A percentile compares a stretch with the other conserved stretches of the same genome.
Conservation (phyloP, 2,329 filamentous ascomycete species). For the Fusarium concolor region DNA sequence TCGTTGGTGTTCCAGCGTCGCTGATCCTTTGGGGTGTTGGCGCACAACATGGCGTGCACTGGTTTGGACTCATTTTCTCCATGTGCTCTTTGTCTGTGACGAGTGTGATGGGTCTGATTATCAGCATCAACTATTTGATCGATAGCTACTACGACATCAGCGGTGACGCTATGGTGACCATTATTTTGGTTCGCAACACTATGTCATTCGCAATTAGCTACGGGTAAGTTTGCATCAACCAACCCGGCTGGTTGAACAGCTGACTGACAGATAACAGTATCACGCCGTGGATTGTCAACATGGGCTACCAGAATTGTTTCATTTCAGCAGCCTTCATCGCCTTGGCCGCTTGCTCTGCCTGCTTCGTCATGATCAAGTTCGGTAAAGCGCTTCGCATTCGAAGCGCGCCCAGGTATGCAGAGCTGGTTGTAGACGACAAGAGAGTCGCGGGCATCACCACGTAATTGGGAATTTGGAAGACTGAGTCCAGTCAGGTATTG, state of each 20-base stretch:
- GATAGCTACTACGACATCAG: constrained; percentile 56
- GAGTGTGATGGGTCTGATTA: constrained; percentile 51
- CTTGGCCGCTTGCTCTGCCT: constrained; percentile 53
- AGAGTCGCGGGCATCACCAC: background rate
- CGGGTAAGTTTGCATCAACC: constrained; percentile 25
- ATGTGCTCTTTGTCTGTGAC: constrained; percentile 53
- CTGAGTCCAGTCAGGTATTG: background rate
- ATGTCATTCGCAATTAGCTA: constrained; percentile 53
- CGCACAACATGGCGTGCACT: constrained; percentile 54
- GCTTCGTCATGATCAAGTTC: constrained; percentile 61
- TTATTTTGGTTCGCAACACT: constrained; percentile 55
- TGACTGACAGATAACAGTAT: constrained; percentile 51
- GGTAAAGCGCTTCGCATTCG: constrained; percentile 51
- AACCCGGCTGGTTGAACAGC: fast-evolving
- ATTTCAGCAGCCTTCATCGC: constrained; percentile 56
- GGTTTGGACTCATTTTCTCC: constrained; percentile 56
- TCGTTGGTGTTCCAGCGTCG: constrained; percentile 45
- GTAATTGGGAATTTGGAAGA: background rate
- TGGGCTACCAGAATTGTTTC: constrained; percentile 58
- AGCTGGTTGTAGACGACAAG: constrained; percentile 26
- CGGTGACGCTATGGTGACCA: constrained; percentile 54
- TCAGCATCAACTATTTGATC: constrained; percentile 56
- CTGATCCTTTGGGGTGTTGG: constrained; percentile 52
- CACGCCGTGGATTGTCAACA: constrained; percentile 57
- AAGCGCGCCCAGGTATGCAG: constrained; percentile 28